phyloP scores from a whole-genome alignment of 2,329 filamentous ascomycete genomes.

The Beauveria bassiana region DNA sequence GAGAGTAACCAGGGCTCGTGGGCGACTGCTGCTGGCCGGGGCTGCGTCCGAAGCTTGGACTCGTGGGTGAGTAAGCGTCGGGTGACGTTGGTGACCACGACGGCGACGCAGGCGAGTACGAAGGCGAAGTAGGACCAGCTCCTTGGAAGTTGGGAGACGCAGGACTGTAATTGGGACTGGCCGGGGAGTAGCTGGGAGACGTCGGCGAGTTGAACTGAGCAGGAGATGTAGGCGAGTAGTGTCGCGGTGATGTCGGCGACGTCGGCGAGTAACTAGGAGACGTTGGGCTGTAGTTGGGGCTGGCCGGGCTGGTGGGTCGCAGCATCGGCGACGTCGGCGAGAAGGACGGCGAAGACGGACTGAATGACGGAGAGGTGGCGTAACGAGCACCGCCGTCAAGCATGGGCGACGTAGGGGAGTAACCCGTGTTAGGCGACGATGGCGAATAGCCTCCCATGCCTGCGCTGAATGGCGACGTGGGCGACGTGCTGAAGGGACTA shows the following conservation, averaged over 20 bases:
- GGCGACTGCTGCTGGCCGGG: slow-evolving; percentile 51
- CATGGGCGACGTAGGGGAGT: slow-evolving; percentile 45
- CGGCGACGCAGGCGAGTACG: slow-evolving; percentile 64
- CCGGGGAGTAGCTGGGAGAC: slow-evolving; percentile 65
- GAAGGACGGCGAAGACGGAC: slow-evolving; percentile 55
- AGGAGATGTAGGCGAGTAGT: slow-evolving; percentile 66
- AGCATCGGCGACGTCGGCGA: slow-evolving; percentile 54
- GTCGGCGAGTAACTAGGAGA: slow-evolving; percentile 59
- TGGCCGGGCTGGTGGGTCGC: slow-evolving; percentile 46
- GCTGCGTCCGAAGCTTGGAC: slow-evolving; percentile 50
- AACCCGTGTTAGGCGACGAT: slow-evolving; percentile 64
- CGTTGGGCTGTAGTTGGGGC: slow-evolving; percentile 57
- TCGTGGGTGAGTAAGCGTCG: slow-evolving; percentile 55
- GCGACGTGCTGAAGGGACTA: slow-evolving; percentile 68
- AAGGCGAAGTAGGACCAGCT: slow-evolving; percentile 43
- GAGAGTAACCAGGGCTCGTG: slow-evolving; percentile 65
- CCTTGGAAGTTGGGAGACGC: slow-evolving; percentile 50
- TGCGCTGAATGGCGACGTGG: slow-evolving; percentile 55
- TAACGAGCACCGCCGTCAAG: slow-evolving; percentile 47
- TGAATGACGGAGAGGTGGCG: slow-evolving; percentile 55
- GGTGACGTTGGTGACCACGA: slow-evolving; percentile 71
- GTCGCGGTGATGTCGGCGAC: slow-evolving; percentile 47
- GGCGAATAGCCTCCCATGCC: slow-evolving; percentile 61
- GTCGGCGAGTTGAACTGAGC: slow-evolving; percentile 65
- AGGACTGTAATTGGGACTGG: slow-evolving; percentile 65